A percentile compares a stretch with the other conserved stretches of the same genome.
Conservation (phyloP, 2,329 filamentous ascomycete species). For the Mycosphaerella sp. region DNA sequence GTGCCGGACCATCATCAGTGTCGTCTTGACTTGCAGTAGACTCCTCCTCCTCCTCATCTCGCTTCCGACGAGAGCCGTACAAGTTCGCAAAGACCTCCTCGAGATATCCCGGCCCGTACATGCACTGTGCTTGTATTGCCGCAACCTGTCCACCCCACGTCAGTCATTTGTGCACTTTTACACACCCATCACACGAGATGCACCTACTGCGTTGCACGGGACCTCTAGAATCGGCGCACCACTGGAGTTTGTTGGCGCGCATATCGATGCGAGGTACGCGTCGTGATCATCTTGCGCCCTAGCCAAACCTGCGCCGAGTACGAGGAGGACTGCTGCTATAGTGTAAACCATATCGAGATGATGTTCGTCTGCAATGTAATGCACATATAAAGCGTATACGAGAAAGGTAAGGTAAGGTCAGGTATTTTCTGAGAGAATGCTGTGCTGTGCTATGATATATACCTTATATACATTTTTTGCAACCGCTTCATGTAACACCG, state of each 20-base stretch:
- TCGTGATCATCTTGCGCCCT: slow-evolving; percentile 11
- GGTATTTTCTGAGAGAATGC: too few species aligned
- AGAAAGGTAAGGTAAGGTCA: too few species aligned
- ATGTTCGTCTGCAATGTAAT: background rate
- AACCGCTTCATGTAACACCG: too few species aligned
- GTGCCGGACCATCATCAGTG: slow-evolving; percentile 3
- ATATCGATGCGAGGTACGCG: slow-evolving; percentile 23
- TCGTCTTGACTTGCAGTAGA: background rate
- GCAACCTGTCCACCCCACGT: background rate
- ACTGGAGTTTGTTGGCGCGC: slow-evolving; percentile 21
- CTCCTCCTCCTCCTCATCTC: background rate
- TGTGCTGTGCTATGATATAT: too few species aligned
- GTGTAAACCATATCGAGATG: background rate
- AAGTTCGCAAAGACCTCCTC: background rate
- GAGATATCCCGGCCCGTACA: slow-evolving; percentile 18
- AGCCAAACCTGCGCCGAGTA: background rate
- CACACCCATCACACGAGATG: too few species aligned
- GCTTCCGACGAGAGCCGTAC: background rate
- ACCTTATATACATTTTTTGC: too few species aligned
- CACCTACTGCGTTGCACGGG: slow-evolving; percentile 25
- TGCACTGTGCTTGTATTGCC: slow-evolving; percentile 24
- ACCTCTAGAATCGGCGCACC: slow-evolving; percentile 22
- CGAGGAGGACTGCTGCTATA: background rate
- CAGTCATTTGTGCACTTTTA: background rate
- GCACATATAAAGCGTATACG: too few species aligned